phyloP scores from a whole-genome alignment of 208 protist genomes.

The Acanthamoeba royreba region DNA sequence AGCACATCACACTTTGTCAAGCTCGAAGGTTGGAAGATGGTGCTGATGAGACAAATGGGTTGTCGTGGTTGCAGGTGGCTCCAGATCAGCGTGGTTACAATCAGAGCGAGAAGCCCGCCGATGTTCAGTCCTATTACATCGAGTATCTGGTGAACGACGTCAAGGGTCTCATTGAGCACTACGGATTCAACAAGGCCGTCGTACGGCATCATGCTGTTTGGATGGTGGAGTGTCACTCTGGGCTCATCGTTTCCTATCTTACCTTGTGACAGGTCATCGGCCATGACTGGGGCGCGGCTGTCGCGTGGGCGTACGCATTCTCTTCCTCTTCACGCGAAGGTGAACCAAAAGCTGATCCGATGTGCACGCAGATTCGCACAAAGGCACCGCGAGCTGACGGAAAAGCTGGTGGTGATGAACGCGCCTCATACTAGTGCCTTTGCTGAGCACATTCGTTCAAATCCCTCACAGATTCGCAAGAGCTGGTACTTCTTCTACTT shows the following conservation, averaged over 20 bases:
- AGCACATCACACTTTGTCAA: too few relatives aligned
- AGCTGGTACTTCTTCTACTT: slow-evolving; percentile 32
- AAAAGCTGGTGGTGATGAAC: slow-evolving; percentile 9
- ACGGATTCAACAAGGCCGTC: neutral
- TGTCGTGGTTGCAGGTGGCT: neutral
- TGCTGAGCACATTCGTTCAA: neutral
- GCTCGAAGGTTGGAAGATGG: too few relatives aligned
- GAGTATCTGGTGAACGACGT: neutral
- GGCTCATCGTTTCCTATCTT: neutral
- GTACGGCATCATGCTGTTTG: neutral
- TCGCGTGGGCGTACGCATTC: neutral
- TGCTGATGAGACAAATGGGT: too few relatives aligned
- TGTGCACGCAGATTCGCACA: neutral
- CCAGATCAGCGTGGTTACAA: slow-evolving; percentile 11
- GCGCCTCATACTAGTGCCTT: neutral
- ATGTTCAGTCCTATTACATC: neutral
- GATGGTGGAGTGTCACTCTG: too few relatives aligned
- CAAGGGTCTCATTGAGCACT: neutral
- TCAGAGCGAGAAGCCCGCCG: neutral
- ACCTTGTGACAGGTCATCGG: neutral
- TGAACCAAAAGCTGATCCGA: neutral
- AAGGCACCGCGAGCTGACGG: neutral
- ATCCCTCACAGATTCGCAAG: neutral
- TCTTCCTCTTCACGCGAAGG: too few relatives aligned
- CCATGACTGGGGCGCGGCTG: neutral